phyloP scores from a whole-genome alignment of 257 asterid species.

The Jaltomata sinuosa region DNA sequence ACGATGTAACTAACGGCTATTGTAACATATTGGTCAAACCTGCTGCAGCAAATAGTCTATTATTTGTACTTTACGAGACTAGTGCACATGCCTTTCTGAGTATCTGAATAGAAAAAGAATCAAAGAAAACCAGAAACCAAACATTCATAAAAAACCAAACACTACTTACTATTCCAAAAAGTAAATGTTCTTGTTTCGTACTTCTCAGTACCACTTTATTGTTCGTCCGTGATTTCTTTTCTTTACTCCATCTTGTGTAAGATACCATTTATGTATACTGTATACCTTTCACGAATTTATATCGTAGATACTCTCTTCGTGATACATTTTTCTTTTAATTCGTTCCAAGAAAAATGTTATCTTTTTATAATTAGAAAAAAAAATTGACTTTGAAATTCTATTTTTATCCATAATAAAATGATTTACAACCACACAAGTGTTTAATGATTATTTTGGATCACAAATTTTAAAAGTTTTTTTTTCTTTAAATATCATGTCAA shows the following conservation, averaged over 20 bases:
- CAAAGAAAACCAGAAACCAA: constrained; percentile 17
- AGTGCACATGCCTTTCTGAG: constrained; percentile 12
- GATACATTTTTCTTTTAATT: no score
- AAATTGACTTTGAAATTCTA: no score
- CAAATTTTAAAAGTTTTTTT: no score
- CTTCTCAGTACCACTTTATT: constrained; percentile 19
- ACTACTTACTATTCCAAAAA: not conserved
- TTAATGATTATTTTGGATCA: no score
- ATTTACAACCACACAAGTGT: no score
- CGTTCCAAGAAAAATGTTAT: no score
- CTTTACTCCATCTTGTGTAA: not conserved
- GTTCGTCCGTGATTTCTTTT: constrained; percentile 17
- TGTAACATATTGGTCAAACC: constrained; percentile 10
- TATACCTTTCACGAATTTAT: no score
- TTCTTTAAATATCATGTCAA: no score
- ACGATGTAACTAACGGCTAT: constrained; percentile 1
- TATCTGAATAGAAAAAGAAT: not conserved
- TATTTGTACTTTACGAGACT: not conserved
- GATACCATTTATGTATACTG: no score
- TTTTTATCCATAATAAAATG: no score
- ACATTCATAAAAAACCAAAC: constrained; percentile 23
- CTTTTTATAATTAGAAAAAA: no score
- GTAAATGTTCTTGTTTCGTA: constrained; percentile 17
- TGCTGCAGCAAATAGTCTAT: not conserved
- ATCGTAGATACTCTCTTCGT: no score